Evolutionary conservation across 495 filamentous ascomycete genomes (phyloP).

Genomic region (Achaetomiella virescens): DNA sequence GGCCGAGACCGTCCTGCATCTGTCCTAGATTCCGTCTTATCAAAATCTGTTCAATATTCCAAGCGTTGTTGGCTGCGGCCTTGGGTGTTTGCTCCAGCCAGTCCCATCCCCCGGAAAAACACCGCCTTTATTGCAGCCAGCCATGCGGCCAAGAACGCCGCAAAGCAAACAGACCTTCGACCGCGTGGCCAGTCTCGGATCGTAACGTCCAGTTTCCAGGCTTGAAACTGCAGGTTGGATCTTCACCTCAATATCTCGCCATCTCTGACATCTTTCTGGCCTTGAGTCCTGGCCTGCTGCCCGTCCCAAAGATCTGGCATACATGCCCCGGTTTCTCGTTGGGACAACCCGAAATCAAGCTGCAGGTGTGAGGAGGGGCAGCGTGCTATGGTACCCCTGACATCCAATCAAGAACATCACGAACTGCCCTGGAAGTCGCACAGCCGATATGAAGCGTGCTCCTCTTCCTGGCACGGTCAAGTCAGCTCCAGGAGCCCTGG

Average conservation of each 20-base stretch:
- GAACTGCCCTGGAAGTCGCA: conserved; percentile 15
- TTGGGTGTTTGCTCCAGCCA: not conserved
- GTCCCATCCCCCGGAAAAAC: not conserved
- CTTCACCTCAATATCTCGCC: not conserved
- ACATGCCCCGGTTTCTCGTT: conserved; percentile 2
- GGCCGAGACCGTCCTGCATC: not conserved
- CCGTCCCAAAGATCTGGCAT: conserved; percentile 5
- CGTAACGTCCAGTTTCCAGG: not conserved
- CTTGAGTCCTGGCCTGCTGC: not conserved
- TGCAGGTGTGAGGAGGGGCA: conserved; percentile 20
- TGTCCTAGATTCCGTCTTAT: not conserved
- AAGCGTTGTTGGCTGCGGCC: not conserved
- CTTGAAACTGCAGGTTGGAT: not conserved
- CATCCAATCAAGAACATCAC: conserved; percentile 23
- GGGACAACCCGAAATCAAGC: conserved; percentile 17
- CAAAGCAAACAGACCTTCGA: conserved; percentile 1
- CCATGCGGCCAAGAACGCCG: conserved; percentile 6
- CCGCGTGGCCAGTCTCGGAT: not conserved
- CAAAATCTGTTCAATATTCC: not conserved
- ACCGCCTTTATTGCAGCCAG: not conserved
- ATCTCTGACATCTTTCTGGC: not conserved
- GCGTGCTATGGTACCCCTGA: conserved; percentile 25
- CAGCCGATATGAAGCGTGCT: conserved; percentile 25
- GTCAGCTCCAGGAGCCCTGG: not conserved
- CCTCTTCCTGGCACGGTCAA: conserved; percentile 9